Evolutionary conservation across 768 basidiomycete genomes (phyloP).

Genomic region (Pleurotus platypus): DNA sequence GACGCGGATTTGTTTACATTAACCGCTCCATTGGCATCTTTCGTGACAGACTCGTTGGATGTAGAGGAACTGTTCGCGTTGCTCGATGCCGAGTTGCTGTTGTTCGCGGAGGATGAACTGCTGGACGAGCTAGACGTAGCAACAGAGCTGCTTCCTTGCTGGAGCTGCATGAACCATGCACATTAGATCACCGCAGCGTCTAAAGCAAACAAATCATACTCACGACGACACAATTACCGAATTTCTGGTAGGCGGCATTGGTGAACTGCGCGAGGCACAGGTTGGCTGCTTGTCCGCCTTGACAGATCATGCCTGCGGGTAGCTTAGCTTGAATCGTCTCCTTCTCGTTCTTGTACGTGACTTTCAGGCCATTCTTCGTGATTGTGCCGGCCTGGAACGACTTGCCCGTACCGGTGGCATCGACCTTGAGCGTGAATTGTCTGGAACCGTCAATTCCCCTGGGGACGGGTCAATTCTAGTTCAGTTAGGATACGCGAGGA

Average conservation of each 20-base stretch:
- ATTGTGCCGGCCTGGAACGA: constrained; percentile 34
- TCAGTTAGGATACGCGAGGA: no score
- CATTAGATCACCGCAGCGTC: no score
- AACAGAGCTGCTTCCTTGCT: constrained; percentile 3
- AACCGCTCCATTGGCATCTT: constrained; percentile 3
- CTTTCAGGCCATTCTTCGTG: constrained; percentile 42
- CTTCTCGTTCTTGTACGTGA: constrained; percentile 34
- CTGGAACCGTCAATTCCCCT: constrained; percentile 48
- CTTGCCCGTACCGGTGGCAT: constrained; percentile 38
- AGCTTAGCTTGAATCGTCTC: constrained; percentile 39
- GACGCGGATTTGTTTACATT: background rate
- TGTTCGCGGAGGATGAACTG: background rate
- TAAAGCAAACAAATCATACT: background rate
- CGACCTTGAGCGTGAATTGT: constrained; percentile 39
- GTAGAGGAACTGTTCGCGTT: background rate
- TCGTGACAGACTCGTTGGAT: background rate
- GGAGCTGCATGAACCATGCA: background rate
- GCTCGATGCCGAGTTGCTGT: background rate
- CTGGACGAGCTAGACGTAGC: constrained; percentile 2
- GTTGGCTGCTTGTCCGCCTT: constrained; percentile 40
- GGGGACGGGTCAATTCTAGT: no score
- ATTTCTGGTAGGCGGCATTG: constrained; percentile 36
- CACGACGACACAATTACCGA: constrained; percentile 54
- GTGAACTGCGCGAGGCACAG: constrained; percentile 51
- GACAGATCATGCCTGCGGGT: constrained; percentile 46